Conservation (phyloP, 352 stramenopile genomes). For the Globisporangium ultimum region DNA sequence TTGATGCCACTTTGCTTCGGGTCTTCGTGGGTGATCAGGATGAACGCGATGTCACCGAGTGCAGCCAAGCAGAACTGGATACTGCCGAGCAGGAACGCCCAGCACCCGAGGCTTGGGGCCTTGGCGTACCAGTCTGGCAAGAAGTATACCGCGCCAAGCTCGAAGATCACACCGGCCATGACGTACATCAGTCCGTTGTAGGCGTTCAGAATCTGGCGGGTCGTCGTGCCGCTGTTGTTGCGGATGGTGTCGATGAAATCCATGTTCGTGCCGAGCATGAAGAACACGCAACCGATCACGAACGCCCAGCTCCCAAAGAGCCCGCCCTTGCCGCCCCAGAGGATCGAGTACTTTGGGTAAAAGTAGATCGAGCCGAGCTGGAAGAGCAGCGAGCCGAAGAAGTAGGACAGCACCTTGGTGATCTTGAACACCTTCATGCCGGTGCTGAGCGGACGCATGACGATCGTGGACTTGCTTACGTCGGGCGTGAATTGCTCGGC, state of each 20-base stretch:
- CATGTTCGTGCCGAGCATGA: conserved; percentile 60
- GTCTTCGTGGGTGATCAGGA: conserved; percentile 60
- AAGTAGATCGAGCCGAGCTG: conserved; percentile 76
- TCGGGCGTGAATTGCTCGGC: conserved; percentile 22
- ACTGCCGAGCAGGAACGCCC: conserved; percentile 69
- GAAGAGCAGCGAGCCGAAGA: conserved; percentile 69
- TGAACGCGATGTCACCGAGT: conserved; percentile 62
- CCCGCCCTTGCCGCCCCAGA: conserved; percentile 59
- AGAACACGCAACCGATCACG: conserved; percentile 69
- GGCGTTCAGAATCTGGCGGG: conserved; percentile 50
- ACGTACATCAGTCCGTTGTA: conserved; percentile 65
- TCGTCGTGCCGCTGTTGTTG: conserved; percentile 43
- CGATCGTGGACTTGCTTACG: conserved; percentile 8
- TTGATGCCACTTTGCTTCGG: conserved; percentile 37
- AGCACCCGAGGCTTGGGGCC: conserved; percentile 63
- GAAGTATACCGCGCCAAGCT: conserved; percentile 79
- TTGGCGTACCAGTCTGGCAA: conserved; percentile 70
- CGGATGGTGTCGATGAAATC: conserved; percentile 71
- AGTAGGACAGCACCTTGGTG: conserved; percentile 44
- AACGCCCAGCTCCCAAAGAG: conserved; percentile 66
- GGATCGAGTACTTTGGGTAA: conserved; percentile 68
- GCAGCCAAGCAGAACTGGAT: conserved; percentile 60
- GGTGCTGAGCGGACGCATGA: conserved; percentile 19
- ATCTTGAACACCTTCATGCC: conserved; percentile 53
- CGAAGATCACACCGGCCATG: conserved; percentile 66